Percentiles rank a stretch among this genome's conserved stretches.
Conservation (phyloP, 768 basidiomycete genomes). For the Pleurotus sapidus region DNA sequence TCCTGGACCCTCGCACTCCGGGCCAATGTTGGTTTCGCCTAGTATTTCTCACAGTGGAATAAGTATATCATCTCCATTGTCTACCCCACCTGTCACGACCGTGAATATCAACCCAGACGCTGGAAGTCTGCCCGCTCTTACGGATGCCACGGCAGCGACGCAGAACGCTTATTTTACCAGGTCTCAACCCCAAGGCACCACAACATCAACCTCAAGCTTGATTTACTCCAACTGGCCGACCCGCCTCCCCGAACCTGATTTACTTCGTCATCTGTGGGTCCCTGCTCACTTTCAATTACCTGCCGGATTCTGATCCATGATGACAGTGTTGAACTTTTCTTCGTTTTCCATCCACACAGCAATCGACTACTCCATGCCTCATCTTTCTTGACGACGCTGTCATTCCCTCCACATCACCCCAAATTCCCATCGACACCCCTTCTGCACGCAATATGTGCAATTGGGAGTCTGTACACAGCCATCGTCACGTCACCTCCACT, state of each 20-base stretch:
- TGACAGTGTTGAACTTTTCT: conserved; percentile 72
- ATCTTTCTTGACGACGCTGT: conserved; percentile 62
- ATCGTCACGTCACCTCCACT: conserved; percentile 57
- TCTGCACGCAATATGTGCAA: conserved; percentile 85
- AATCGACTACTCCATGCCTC: conserved; percentile 65
- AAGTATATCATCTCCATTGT: not conserved
- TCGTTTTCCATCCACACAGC: conserved; percentile 73
- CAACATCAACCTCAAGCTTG: not conserved
- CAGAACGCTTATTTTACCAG: not conserved
- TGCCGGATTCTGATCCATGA: not conserved
- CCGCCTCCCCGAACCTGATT: conserved; percentile 56
- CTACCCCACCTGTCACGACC: not conserved
- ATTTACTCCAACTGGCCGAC: conserved; percentile 51
- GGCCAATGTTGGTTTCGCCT: conserved; percentile 2
- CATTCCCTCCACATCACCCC: conserved; percentile 62
- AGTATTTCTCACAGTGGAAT: not conserved
- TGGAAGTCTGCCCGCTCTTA: conserved; percentile 12
- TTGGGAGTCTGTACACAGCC: conserved; percentile 73
- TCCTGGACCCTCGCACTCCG: conserved; percentile 11
- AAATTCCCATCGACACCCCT: conserved; percentile 71
- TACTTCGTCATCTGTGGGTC: conserved; percentile 67
- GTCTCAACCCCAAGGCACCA: not conserved
- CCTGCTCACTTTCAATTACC: not conserved
- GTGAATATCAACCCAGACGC: conserved; percentile 1
- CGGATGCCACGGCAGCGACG: not conserved